Base-by-base conservation (phyloP, 1,284 basidiomycete genomes). In the Rhodotorula sp. region DNA sequence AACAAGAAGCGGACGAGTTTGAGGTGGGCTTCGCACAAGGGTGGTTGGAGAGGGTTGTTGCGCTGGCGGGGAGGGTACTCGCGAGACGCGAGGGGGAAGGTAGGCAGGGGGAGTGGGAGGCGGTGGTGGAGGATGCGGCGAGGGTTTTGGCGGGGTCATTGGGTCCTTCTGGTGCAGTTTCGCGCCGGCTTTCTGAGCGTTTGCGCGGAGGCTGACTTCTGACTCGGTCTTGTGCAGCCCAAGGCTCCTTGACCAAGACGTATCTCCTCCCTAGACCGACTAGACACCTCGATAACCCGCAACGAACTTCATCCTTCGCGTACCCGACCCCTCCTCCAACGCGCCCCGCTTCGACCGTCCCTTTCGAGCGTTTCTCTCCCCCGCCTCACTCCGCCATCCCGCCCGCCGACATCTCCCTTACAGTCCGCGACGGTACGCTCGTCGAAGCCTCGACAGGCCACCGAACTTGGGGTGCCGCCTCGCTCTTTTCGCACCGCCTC, bases 391-490 rank as follows among this genome's bases (percentile, higher is more conserved):
- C 32, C 29, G 10, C 30, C 36, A 19, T 44, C 11, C 0, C n/a
- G 1, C 2, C 29, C 19, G 1, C 15, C 47, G 30, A 49, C 20
- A 1, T 66, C 17, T 11, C 59, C 1, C 48, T 75, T 49, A 46
- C n/a, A 2, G 59, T 75, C n/a, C 71, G 60, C 22, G 60, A 68
- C n/a, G 59, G 63, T 7, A 71, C 71, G 0, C 64, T 68, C 17
- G 59, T 75, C 2, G 51, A 67, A 6, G 53, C 59, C 6, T 64
- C 64, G 15, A 75, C 74, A 4, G 74, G 74, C 17, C 65, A 67
- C 48, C 48, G 74, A 6, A 75, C 74, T 0, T 75, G 74, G 74
- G 68, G 64, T 10, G 47, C 62, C 0, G 68, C 74, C 4, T 48
- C 68, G 0, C 32, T 73, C 11, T 61, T 75, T 13, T 27, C 71